Conservation (phyloP, 2,329 filamentous ascomycete genomes). For the Reticulascus tulasneorum region DNA sequence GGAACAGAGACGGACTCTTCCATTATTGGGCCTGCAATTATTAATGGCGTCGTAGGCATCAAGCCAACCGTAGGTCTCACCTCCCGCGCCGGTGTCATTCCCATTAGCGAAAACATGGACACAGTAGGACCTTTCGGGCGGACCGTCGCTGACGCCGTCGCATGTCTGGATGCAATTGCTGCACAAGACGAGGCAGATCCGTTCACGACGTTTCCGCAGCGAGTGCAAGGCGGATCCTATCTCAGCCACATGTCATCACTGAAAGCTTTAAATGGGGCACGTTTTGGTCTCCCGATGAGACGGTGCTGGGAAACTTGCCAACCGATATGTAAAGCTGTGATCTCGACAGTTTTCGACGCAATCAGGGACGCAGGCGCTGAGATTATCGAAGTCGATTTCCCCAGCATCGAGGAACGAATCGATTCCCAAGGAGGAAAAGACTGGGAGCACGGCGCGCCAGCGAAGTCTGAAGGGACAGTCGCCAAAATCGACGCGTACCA, state of each 20-base stretch:
- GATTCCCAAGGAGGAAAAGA: no score
- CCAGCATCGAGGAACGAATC: constrained; percentile 56
- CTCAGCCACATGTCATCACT: constrained; percentile 51
- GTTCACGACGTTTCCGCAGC: constrained; percentile 58
- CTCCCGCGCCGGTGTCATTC: constrained; percentile 36
- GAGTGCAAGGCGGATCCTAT: constrained; percentile 52
- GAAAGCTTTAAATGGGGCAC: constrained; percentile 53
- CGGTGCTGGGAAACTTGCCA: constrained; percentile 63
- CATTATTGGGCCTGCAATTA: constrained; percentile 33
- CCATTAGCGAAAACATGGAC: constrained; percentile 64
- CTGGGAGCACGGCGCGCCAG: constrained; percentile 69
- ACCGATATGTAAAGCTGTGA: constrained; percentile 48
- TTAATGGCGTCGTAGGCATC: constrained; percentile 31
- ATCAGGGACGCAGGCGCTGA: constrained; percentile 60
- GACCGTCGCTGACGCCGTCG: constrained; percentile 62
- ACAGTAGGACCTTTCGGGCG: constrained; percentile 63
- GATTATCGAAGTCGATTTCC: constrained; percentile 60
- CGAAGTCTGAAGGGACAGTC: constrained; percentile 70
- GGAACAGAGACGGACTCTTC: constrained; percentile 33
- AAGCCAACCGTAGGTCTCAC: constrained; percentile 20
- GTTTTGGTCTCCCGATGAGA: constrained; percentile 70
- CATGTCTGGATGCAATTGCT: constrained; percentile 63
- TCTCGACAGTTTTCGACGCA: constrained; percentile 46
- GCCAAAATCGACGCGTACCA: constrained; percentile 67
- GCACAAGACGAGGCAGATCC: constrained; percentile 61